Evolutionary conservation across 176 grass and related monocot genomes (phyloP).

Genomic region (Juncus effusus): DNA sequence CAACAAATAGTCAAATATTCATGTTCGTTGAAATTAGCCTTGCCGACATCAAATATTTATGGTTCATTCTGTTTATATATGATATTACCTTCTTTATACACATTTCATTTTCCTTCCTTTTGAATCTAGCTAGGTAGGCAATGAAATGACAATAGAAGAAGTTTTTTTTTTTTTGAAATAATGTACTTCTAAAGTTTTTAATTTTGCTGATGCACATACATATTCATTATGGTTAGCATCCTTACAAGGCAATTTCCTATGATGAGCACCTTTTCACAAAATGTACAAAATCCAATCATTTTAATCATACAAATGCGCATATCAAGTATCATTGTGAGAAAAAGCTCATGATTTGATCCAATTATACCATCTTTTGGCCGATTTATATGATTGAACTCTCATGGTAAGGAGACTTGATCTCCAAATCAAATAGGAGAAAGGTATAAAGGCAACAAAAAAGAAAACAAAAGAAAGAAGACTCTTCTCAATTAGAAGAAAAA

Average conservation of each 20-base stretch:
- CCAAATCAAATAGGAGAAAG: neutral
- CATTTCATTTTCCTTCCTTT: too few relatives aligned
- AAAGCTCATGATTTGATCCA: constrained; percentile 27
- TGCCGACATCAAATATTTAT: too few relatives aligned
- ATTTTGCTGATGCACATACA: too few relatives aligned
- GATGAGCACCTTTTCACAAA: constrained; percentile 29
- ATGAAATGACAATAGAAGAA: too few relatives aligned
- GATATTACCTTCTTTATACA: too few relatives aligned
- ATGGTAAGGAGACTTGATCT: constrained; percentile 37
- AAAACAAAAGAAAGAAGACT: constrained; percentile 12
- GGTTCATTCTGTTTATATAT: too few relatives aligned
- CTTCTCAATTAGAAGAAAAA: constrained; percentile 17
- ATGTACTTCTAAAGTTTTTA: too few relatives aligned
- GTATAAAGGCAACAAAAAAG: neutral
- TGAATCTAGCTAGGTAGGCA: too few relatives aligned
- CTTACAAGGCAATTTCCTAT: neutral
- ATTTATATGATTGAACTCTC: constrained; percentile 59
- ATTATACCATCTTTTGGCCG: constrained; percentile 40
- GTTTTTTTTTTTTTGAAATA: too few relatives aligned
- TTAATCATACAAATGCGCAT: constrained; percentile 40
- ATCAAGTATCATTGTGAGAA: constrained; percentile 43
- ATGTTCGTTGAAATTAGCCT: too few relatives aligned
- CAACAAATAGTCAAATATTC: too few relatives aligned
- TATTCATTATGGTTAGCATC: too few relatives aligned
- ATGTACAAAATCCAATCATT: constrained; percentile 52